Percentiles rank a stretch among this genome's conserved stretches.
phyloP scores from a whole-genome alignment of 2,329 filamentous ascomycete species.

The Cladobotryum protrusum region DNA sequence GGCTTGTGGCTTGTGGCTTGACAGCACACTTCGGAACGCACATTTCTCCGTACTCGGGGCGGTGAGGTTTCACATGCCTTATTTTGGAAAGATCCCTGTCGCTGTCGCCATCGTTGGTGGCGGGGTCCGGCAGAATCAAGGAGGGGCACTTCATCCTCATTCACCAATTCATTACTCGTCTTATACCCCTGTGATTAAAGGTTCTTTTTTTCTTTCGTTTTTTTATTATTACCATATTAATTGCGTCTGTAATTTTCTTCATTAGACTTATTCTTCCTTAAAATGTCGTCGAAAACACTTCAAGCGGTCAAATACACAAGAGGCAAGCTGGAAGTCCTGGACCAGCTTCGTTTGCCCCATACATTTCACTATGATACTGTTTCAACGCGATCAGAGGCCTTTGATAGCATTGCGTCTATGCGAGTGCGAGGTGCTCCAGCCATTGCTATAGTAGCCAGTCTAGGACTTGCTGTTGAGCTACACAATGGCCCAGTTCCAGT shows the following conservation, averaged over 20 bases:
- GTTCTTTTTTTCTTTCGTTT: not conserved
- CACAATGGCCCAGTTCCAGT: slow-evolving; percentile 45
- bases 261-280: not conserved
- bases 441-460: slow-evolving; percentile 93
- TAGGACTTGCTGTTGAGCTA: slow-evolving; percentile 82
- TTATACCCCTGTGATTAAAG: not conserved
- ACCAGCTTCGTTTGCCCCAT: slow-evolving; percentile 78
- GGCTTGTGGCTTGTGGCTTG: too few relatives aligned
- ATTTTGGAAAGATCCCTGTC: too few relatives aligned
- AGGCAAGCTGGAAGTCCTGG: slow-evolving; percentile 68
- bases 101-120: slow-evolving; percentile 5
- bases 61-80: slow-evolving; percentile 14
- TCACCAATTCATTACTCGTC: not conserved
- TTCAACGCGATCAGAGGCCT: slow-evolving; percentile 65
- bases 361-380: slow-evolving; percentile 72
- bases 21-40: slow-evolving; percentile 14
- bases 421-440: slow-evolving; percentile 75
- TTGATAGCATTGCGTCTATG: slow-evolving; percentile 79
- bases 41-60: slow-evolving; percentile 23
- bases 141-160: slow-evolving; percentile 13
- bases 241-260: not conserved
- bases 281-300: slow-evolving; percentile 31
- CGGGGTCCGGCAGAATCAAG: slow-evolving; percentile 29
- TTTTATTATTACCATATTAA: not conserved
- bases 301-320: slow-evolving; percentile 72